phyloP scores from a whole-genome alignment of 2,329 filamentous ascomycete genomes.

The Fusarium caatingaense region DNA sequence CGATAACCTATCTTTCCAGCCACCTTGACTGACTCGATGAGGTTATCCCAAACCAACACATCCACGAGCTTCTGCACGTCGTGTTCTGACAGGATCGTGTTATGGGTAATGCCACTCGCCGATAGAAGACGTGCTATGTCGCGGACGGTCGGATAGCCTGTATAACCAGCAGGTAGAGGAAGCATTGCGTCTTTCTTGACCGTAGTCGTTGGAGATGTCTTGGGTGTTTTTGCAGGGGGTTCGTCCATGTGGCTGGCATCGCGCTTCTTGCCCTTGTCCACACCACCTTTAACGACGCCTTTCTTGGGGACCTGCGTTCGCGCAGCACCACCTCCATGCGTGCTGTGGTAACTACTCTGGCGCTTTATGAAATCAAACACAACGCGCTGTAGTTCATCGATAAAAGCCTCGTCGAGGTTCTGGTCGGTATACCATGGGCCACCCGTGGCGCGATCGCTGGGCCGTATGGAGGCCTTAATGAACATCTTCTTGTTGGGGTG shows the following conservation, averaged over 20 bases:
- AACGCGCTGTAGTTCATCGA: constrained; percentile 78
- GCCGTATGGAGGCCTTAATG: constrained; percentile 86
- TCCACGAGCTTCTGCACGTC: constrained; percentile 90
- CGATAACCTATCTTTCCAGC: constrained; percentile 65
- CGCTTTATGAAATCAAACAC: constrained; percentile 79
- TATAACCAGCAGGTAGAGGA: constrained; percentile 73
- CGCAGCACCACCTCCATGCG: constrained; percentile 47
- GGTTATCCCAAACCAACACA: constrained; percentile 88
- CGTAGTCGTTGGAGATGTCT: constrained; percentile 34
- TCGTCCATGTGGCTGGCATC: constrained; percentile 56
- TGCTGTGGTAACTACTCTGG: constrained; percentile 74
- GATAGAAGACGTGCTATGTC: constrained; percentile 82
- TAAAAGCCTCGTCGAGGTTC: constrained; percentile 88
- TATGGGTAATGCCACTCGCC: constrained; percentile 75
- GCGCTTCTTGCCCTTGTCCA: constrained; percentile 63
- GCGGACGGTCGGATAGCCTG: constrained; percentile 81
- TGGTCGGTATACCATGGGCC: constrained; percentile 96
- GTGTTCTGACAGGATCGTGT: constrained; percentile 74
- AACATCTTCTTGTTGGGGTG: constrained; percentile 94
- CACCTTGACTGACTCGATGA: constrained; percentile 74
- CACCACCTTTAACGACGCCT: constrained; percentile 62
- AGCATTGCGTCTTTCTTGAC: constrained; percentile 56
- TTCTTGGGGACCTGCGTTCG: constrained; percentile 66
- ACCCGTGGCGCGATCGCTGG: constrained; percentile 90
- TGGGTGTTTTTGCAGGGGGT: constrained; percentile 47